Conservation (phyloP, 371 early-diverging fungal species). For the Mucor piriformis region DNA sequence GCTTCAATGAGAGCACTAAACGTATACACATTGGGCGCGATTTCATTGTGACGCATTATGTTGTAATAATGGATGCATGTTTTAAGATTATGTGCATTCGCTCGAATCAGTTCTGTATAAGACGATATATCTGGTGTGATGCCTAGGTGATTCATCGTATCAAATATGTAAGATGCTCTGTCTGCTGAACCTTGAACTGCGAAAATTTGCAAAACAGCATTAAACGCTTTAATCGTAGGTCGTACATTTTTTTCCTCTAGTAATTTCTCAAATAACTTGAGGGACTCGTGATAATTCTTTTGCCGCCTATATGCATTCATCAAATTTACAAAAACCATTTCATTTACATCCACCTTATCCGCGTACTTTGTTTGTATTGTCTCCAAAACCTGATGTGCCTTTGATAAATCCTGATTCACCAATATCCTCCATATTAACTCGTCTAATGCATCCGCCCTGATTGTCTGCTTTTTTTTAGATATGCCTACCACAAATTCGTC, state of each 20-base stretch:
- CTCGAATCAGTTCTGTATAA: conserved; percentile 53
- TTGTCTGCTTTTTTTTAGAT: conserved; percentile 15
- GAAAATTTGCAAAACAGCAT: conserved; percentile 48
- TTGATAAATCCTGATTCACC: conserved; percentile 13
- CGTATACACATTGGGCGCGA: conserved; percentile 53
- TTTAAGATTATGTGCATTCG: conserved; percentile 27
- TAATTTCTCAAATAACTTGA: conserved; percentile 45
- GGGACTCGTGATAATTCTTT: conserved; percentile 31
- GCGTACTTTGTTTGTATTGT: not conserved
- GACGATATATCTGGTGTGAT: conserved; percentile 52
- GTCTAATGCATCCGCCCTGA: conserved; percentile 30
- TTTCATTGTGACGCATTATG: conserved; percentile 37
- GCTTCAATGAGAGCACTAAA: conserved; percentile 57
- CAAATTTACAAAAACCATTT: conserved; percentile 32
- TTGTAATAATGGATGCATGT: conserved; percentile 42
- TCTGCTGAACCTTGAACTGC: conserved; percentile 41
- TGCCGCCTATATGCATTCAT: conserved; percentile 32
- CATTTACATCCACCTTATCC: conserved; percentile 18
- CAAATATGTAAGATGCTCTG: conserved; percentile 37
- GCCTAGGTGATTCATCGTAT: conserved; percentile 38
- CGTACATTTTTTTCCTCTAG: conserved; percentile 28
- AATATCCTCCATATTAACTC: conserved; percentile 33
- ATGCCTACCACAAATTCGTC: conserved; percentile 23
- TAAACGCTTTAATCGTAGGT: conserved; percentile 49
- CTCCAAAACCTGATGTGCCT: conserved; percentile 22